These are phyloP conservation scores for Potentilla sterilis DNA, from an alignment of 306 rosid genomes.

Conservation along the genomic window DNA sequence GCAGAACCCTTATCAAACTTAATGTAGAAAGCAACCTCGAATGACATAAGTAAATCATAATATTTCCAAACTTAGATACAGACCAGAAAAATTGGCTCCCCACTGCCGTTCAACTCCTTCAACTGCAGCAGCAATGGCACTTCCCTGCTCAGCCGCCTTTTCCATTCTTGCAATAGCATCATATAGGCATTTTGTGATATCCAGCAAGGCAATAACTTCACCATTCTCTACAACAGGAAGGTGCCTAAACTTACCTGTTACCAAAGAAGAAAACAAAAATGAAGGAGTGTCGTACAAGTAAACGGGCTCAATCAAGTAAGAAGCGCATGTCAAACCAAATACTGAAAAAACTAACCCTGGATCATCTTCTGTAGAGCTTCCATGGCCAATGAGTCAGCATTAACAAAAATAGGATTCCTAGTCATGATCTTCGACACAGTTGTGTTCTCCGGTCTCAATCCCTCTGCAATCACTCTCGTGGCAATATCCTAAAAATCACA, in stretches of 20 bases:
- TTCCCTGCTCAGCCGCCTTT: constrained; percentile 92
- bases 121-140: constrained; percentile 88
- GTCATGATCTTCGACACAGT: constrained; percentile 85
- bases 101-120: constrained; percentile 86
- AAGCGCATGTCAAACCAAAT: neutral
- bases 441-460: constrained; percentile 85
- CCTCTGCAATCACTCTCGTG: constrained; percentile 84
- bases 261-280: constrained; percentile 15
- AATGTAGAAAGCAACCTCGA: constrained; percentile 19
- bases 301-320: neutral
- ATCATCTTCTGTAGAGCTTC: constrained; percentile 96
- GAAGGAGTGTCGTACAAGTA: neutral
- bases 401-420: constrained; percentile 73
- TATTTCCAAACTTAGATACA: constrained; percentile 26
- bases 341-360: constrained; percentile 50
- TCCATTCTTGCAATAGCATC: constrained; percentile 94
- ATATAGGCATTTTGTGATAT: constrained; percentile 89
- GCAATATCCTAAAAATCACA: constrained; percentile 57
- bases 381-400: constrained; percentile 71
- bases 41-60: constrained; percentile 16
- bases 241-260: constrained; percentile 91
- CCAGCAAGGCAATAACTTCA: constrained; percentile 89
- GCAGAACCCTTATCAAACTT: too few species aligned
- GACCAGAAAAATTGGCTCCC: constrained; percentile 67
- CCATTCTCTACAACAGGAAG: constrained; percentile 97